Percentiles rank a stretch among this genome's conserved stretches.
Evolutionary conservation across 371 early-diverging fungal genomes (phyloP).

Genomic region (Phascolomyces articulosus): DNA sequence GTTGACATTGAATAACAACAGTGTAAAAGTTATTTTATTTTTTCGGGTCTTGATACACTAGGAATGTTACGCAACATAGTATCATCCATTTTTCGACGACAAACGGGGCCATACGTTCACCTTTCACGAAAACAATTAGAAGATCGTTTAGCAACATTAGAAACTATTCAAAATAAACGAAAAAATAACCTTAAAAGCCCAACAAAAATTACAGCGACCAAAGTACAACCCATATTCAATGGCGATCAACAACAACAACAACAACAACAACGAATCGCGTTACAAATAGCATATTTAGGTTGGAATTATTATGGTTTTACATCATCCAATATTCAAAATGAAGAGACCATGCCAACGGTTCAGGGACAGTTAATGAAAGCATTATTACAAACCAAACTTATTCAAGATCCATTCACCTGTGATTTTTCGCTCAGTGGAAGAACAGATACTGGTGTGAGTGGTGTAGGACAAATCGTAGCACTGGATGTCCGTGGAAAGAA

Average conservation of each 20-base stretch:
- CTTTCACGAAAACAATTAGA: not conserved
- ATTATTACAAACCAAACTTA: constrained; percentile 69
- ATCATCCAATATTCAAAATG: constrained; percentile 41
- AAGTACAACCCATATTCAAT: not conserved
- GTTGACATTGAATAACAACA: no score
- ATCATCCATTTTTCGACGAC: not conserved
- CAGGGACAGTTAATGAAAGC: constrained; percentile 86
- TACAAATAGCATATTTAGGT: constrained; percentile 91
- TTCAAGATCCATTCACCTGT: constrained; percentile 59
- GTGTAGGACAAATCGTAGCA: constrained; percentile 87
- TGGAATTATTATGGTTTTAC: constrained; percentile 92
- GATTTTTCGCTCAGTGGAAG: constrained; percentile 88
- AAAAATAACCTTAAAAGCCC: not conserved
- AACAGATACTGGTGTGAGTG: constrained; percentile 95
- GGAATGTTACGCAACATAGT: not conserved
- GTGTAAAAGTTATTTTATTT: not conserved
- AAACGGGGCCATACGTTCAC: not conserved
- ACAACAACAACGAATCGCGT: constrained; percentile 71
- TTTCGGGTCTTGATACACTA: no score
- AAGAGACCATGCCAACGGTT: constrained; percentile 68
- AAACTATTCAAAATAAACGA: not conserved
- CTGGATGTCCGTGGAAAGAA: constrained; percentile 64
- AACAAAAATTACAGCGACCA: not conserved
- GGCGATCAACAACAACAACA: not conserved
- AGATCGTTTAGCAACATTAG: not conserved